A percentile compares a stretch with the other conserved stretches of the same genome.
phyloP scores from a whole-genome alignment of 768 basidiomycete species.

The Termitomyces sp. region DNA sequence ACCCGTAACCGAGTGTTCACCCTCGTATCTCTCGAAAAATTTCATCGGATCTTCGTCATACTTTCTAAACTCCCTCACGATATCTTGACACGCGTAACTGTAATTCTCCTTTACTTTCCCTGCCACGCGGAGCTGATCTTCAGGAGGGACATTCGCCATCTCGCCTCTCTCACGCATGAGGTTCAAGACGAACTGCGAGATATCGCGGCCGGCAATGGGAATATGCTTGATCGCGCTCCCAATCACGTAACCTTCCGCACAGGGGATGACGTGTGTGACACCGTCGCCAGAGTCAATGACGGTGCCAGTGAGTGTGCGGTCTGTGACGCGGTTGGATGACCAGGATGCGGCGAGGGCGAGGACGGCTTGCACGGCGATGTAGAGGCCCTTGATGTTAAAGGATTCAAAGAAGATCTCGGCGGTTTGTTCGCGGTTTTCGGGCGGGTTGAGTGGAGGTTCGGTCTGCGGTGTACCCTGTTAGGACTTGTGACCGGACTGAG shows the following conservation, averaged over 20 bases:
- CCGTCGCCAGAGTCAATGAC: slow-evolving; percentile 99
- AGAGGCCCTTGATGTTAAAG: slow-evolving; percentile 97
- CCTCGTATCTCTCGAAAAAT: slow-evolving; percentile 90
- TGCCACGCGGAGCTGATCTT: slow-evolving; percentile 89
- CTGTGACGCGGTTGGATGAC: slow-evolving; percentile 84
- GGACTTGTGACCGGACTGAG: neutral
- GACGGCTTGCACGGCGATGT: slow-evolving; percentile 98
- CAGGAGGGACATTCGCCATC: slow-evolving; percentile 83
- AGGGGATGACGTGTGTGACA: slow-evolving; percentile 96
- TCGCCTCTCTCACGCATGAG: slow-evolving; percentile 94
- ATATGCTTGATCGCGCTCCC: slow-evolving; percentile 99
- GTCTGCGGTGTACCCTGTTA: slow-evolving; percentile 46
- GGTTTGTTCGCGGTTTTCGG: slow-evolving; percentile 98
- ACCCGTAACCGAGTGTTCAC: slow-evolving; percentile 89
- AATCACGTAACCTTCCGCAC: slow-evolving; percentile 97
- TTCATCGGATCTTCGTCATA: slow-evolving; percentile 96
- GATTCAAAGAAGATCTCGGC: slow-evolving; percentile 99
- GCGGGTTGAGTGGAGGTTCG: slow-evolving; percentile 97
- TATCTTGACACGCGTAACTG: slow-evolving; percentile 98
- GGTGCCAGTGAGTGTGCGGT: slow-evolving; percentile 92
- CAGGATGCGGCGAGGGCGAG: slow-evolving; percentile 97
- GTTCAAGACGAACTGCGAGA: slow-evolving; percentile 94
- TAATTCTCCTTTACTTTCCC: slow-evolving; percentile 96
- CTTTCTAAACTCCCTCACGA: slow-evolving; percentile 97
- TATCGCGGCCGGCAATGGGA: slow-evolving; percentile 97